Percentiles rank a stretch among this genome's conserved stretches.
Evolutionary conservation across 495 filamentous ascomycete species (phyloP).

Genomic region (Xylaria curta): DNA sequence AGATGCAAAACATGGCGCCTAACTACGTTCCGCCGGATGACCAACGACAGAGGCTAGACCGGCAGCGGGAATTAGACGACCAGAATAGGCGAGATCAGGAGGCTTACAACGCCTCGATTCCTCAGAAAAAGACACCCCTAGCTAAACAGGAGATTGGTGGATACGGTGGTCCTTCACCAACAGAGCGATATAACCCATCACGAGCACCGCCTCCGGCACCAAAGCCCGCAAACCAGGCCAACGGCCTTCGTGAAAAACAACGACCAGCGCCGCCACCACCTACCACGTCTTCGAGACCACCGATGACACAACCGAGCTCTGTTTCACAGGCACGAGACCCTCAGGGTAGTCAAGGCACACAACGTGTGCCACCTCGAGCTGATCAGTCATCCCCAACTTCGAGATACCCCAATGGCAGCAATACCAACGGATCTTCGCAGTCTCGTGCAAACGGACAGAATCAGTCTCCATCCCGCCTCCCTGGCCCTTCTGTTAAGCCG

Average conservation of each 20-base stretch:
- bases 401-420: constrained; percentile 47
- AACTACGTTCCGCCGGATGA: constrained; percentile 64
- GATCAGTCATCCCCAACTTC: constrained; percentile 33
- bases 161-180: constrained; percentile 60
- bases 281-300: constrained; percentile 44
- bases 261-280: constrained; percentile 60
- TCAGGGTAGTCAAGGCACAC: constrained; percentile 32
- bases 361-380: constrained; percentile 36
- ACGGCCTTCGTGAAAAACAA: constrained; percentile 55
- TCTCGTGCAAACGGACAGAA: constrained; percentile 45
- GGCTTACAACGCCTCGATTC: constrained; percentile 85
- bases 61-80: constrained; percentile 70
- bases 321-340: constrained; percentile 31
- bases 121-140: constrained; percentile 73
- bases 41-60: constrained; percentile 53
- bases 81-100: constrained; percentile 75
- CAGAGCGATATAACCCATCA: constrained; percentile 81
- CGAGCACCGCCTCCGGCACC: constrained; percentile 70
- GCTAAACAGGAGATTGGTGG: constrained; percentile 90
- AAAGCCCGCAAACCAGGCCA: constrained; percentile 52
- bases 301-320: constrained; percentile 44
- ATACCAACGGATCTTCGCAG: constrained; percentile 38
- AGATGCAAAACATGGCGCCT: constrained; percentile 53
- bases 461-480: constrained; percentile 62
- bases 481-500: constrained; percentile 77